Percentiles rank a stretch among this genome's conserved stretches.
Conservation (phyloP, 345 rosid genomes). For the Aurinia saxatilis region DNA sequence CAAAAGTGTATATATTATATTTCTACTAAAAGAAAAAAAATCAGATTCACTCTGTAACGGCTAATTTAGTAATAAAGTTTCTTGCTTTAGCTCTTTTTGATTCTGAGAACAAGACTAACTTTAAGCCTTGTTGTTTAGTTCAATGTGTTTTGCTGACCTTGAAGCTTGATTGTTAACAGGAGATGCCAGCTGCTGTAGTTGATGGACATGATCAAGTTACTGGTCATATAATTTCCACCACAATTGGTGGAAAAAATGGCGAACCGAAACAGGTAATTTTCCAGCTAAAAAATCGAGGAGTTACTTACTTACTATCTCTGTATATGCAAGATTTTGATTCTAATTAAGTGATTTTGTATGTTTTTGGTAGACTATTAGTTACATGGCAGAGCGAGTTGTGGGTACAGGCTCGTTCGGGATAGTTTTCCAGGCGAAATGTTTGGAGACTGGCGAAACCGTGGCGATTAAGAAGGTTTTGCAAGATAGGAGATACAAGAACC, state of each 20-base stretch:
- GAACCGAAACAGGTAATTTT: conserved; percentile 70
- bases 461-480: conserved; percentile 85
- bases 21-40: background rate
- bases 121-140: background rate
- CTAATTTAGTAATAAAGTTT: conserved; percentile 13
- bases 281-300: background rate
- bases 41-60: conserved; percentile 19
- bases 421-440: conserved; percentile 86
- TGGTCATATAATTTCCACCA: conserved; percentile 84
- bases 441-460: conserved; percentile 82
- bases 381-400: conserved; percentile 90
- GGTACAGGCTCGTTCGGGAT: conserved; percentile 86
- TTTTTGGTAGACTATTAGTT: conserved; percentile 60
- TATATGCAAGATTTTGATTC: background rate
- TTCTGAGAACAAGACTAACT: conserved; percentile 10
- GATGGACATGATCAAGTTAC: conserved; percentile 72
- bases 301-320: background rate
- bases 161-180: conserved; percentile 36
- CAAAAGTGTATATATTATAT: background rate
- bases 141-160: background rate
- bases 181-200: conserved; percentile 60
- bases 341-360: background rate
- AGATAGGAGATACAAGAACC: conserved; percentile 78
- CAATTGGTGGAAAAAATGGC: conserved; percentile 88
- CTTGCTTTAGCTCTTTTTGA: conserved; percentile 3